These are phyloP conservation scores for Exophiala viscosa DNA, from an alignment of 2,329 filamentous ascomycete genomes.

Conservation along the genomic window DNA sequence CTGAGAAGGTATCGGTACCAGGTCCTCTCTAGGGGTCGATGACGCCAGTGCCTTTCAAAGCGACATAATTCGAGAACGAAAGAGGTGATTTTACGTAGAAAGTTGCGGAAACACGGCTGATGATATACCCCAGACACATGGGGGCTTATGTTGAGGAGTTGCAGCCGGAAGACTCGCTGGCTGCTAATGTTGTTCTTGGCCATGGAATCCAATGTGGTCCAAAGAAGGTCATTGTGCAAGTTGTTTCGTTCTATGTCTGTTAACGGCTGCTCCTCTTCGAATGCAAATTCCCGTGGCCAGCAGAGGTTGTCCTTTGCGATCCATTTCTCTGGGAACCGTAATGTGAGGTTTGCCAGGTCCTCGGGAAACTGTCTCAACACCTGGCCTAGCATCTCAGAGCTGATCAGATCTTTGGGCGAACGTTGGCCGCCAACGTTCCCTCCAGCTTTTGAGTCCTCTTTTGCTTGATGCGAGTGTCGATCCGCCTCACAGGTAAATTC, in stretches of 20 bases:
- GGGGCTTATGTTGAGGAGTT: background rate
- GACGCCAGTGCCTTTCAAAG: background rate
- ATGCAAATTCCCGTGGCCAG: background rate
- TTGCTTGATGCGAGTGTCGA: background rate
- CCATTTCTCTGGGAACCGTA: background rate
- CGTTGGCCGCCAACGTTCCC: too few relatives aligned
- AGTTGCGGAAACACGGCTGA: background rate
- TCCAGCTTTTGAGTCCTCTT: too few relatives aligned
- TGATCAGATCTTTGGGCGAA: too few relatives aligned
- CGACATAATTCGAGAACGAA: background rate
- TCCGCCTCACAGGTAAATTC: background rate
- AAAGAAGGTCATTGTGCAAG: background rate
- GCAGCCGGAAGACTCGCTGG: background rate
- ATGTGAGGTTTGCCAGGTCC: background rate
- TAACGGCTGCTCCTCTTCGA: background rate
- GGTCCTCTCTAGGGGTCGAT: background rate
- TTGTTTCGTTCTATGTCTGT: background rate
- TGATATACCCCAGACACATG: constrained; percentile 1
- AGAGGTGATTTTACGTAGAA: background rate
- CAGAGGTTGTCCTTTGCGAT: background rate
- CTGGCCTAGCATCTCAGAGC: too few relatives aligned
- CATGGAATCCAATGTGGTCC: background rate
- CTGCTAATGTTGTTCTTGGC: background rate
- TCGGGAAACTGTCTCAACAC: background rate
- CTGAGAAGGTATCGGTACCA: background rate